These are phyloP conservation scores for Pyrenophora seminiperda DNA, from an alignment of 2,329 filamentous ascomycete species.

Conservation along the genomic window DNA sequence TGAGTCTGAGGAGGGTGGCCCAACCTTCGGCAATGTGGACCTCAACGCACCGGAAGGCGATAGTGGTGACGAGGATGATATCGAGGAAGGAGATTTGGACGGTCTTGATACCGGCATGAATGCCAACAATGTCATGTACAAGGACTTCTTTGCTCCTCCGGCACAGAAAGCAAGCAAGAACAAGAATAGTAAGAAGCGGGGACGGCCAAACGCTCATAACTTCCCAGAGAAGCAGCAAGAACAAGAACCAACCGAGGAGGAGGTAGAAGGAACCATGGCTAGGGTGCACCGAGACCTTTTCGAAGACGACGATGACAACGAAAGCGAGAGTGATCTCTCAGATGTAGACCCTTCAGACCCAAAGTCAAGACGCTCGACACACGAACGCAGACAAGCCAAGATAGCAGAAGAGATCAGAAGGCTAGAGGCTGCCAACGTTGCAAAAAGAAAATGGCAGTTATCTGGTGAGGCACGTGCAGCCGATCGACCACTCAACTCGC, in stretches of 20 bases:
- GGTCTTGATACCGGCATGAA: constrained; percentile 65
- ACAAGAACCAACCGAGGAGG: constrained; percentile 54
- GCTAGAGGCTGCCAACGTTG: constrained; percentile 85
- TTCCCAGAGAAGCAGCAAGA: constrained; percentile 44
- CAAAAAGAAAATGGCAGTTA: constrained; percentile 88
- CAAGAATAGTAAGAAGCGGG: constrained; percentile 58
- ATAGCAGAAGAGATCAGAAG: constrained; percentile 88
- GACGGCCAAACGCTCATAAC: constrained; percentile 61
- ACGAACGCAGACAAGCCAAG: constrained; percentile 85
- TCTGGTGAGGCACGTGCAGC: constrained; percentile 83
- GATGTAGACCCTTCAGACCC: constrained; percentile 69
- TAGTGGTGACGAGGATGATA: constrained; percentile 66
- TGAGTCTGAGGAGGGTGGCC: constrained; percentile 73
- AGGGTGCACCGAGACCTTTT: constrained; percentile 90
- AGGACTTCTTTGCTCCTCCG: constrained; percentile 91
- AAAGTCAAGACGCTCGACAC: constrained; percentile 76
- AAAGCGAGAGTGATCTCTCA: constrained; percentile 62
- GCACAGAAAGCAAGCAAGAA: constrained; percentile 70
- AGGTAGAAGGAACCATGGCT: constrained; percentile 81
- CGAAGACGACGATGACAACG: constrained; percentile 70
- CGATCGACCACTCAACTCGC: constrained; percentile 85
- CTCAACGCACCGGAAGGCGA: constrained; percentile 73
- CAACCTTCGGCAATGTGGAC: constrained; percentile 81
- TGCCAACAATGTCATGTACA: constrained; percentile 87
- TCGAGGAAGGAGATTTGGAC: constrained; percentile 61